phyloP scores from a whole-genome alignment of 176 grass and related monocot genomes.

The Eragrostis curvula region DNA sequence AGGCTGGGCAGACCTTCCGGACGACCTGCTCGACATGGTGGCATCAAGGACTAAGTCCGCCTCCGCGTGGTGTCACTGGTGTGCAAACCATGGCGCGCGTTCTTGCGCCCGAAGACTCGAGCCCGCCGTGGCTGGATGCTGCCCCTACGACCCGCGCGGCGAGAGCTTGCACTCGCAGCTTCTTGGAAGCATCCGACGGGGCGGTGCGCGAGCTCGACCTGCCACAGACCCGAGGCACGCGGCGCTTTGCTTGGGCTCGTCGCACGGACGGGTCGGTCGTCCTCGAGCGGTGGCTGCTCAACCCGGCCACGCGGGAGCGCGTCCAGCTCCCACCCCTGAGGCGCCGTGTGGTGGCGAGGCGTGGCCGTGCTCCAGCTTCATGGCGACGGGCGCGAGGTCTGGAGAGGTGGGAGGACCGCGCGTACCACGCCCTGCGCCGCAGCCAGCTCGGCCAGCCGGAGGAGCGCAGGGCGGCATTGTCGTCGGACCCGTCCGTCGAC shows the following conservation, averaged over 20 bases:
- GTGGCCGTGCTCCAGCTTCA: not conserved
- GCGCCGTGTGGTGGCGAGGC: not conserved
- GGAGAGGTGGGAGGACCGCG: no score
- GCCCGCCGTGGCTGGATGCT: conserved; percentile 40
- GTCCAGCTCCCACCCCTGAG: conserved; percentile 37
- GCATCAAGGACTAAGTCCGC: no score
- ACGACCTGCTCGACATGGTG: no score
- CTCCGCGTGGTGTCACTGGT: no score
- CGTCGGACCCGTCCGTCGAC: conserved; percentile 11
- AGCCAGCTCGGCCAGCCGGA: not conserved
- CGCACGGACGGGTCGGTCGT: conserved; percentile 36
- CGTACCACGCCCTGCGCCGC: no score
- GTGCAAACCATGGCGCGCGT: no score
- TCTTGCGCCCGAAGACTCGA: no score
- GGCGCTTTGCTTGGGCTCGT: conserved; percentile 33
- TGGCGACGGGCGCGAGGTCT: no score
- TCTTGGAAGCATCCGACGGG: conserved; percentile 36
- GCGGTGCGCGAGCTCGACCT: conserved; percentile 34
- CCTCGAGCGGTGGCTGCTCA: conserved; percentile 30
- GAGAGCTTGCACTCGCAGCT: not conserved
- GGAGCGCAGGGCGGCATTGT: not conserved
- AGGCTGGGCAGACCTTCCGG: no score
- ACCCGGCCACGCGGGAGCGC: conserved; percentile 26
- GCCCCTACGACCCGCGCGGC: conserved; percentile 22
- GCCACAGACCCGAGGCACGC: conserved; percentile 17